Conservation (phyloP, 2,329 filamentous ascomycete species). For the Colletotrichum spinosum region DNA sequence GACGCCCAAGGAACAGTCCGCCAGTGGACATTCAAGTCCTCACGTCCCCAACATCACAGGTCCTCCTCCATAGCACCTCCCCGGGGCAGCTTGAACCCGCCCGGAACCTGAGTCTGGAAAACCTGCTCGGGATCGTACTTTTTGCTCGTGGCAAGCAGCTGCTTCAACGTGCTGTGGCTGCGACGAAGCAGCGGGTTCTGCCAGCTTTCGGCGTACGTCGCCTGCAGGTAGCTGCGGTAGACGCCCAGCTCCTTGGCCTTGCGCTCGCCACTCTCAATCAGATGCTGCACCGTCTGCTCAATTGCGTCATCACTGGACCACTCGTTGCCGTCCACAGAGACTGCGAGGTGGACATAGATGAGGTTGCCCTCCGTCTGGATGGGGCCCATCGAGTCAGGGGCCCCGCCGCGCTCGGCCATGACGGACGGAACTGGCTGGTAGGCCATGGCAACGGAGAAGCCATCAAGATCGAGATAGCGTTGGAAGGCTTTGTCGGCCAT, state of each 20-base stretch:
- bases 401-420: slow-evolving; percentile 12
- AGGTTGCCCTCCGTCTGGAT: slow-evolving; percentile 15
- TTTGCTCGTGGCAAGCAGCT: slow-evolving; percentile 10
- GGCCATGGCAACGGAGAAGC: slow-evolving; percentile 15
- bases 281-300: background rate
- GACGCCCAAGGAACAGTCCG: background rate
- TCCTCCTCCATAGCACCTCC: background rate
- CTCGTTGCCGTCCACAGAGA: slow-evolving; percentile 1
- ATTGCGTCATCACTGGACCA: background rate
- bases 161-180: slow-evolving; percentile 1
- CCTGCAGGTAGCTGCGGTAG: slow-evolving; percentile 7
- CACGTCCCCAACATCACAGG: background rate
- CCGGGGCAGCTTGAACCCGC: slow-evolving; percentile 23
- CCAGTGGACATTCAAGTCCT: background rate
- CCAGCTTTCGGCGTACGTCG: slow-evolving; percentile 24
- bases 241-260: slow-evolving; percentile 9
- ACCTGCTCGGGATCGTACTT: slow-evolving; percentile 25
- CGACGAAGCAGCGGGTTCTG: slow-evolving; percentile 15
- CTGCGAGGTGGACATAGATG: slow-evolving; percentile 12
- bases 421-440: slow-evolving; percentile 13
- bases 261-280: background rate
- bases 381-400: background rate
- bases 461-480: background rate
- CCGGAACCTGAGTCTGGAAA: slow-evolving; percentile 23
- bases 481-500: slow-evolving; percentile 16